phyloP scores from a whole-genome alignment of 73 alveolate species.

The Breviolum minutum region DNA sequence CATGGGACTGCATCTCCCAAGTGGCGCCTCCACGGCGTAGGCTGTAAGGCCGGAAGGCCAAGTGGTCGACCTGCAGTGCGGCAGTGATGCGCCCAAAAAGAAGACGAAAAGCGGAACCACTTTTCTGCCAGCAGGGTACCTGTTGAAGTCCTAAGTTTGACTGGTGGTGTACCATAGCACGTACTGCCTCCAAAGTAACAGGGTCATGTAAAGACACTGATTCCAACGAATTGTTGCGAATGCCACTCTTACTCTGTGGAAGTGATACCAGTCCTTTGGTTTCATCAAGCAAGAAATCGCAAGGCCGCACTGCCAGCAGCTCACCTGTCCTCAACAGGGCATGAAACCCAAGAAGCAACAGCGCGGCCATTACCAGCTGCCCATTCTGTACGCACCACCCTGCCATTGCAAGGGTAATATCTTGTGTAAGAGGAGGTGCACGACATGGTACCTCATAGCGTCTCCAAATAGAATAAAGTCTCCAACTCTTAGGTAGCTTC shows the following conservation, averaged over 20 bases:
- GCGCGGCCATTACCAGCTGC: background rate
- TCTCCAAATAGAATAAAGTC: no score
- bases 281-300: background rate
- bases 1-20: no score
- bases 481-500: no score
- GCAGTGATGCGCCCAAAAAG: background rate
- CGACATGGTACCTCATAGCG: background rate
- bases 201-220: background rate
- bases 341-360: background rate
- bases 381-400: background rate
- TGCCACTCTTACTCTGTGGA: background rate
- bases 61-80: no score
- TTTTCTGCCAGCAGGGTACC: background rate
- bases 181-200: background rate
- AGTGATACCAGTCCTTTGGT: background rate
- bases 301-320: background rate
- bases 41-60: no score
- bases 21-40: no score
- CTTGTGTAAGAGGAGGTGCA: background rate
- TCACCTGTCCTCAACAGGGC: background rate
- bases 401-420: background rate
- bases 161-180: no score
- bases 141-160: background rate
- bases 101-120: background rate
- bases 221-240: background rate